phyloP scores from a whole-genome alignment of 1,139 yeast genomes.

The Zhuliangozyma blackwelliae region DNA sequence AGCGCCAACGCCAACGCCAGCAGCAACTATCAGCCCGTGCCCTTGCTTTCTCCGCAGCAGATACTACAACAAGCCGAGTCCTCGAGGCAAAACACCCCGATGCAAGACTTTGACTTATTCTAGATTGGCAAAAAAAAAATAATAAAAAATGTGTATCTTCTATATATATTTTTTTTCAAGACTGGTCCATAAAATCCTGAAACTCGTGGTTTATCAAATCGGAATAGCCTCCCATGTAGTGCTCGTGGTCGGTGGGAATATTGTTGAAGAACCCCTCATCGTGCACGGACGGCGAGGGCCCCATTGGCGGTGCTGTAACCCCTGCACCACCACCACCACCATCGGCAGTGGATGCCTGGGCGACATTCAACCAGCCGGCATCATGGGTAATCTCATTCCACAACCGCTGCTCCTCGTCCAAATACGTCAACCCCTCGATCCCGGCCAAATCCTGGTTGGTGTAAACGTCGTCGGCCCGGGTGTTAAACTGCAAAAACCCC shows the following conservation, averaged over 20 bases:
- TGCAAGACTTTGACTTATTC: not conserved
- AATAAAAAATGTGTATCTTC: not conserved
- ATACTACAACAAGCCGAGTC: slow-evolving; percentile 28
- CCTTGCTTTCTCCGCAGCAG: slow-evolving; percentile 38
- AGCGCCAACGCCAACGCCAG: not conserved
- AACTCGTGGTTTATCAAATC: slow-evolving; percentile 40
- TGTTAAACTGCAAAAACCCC: slow-evolving; percentile 18
- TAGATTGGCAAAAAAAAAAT: no score
- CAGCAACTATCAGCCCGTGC: slow-evolving; percentile 4
- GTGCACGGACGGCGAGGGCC: not conserved
- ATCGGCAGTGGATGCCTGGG: slow-evolving; percentile 1
- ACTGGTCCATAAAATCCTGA: slow-evolving; percentile 29
- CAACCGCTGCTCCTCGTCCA: slow-evolving; percentile 55
- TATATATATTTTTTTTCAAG: slow-evolving; percentile 1
- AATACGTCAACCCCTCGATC: slow-evolving; percentile 41
- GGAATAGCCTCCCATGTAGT: slow-evolving; percentile 21
- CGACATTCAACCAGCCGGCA: slow-evolving; percentile 58
- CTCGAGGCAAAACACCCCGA: slow-evolving; percentile 9
- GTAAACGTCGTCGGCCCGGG: slow-evolving; percentile 21
- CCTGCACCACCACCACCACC: not conserved
- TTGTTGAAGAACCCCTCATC: not conserved
- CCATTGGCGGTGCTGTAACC: not conserved
- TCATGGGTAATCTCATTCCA: slow-evolving; percentile 75
- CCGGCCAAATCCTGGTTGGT: slow-evolving; percentile 36
- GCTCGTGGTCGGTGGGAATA: not conserved